Evolutionary conservation across 177 flowering plant species (phyloP).

Genomic region (Vitis hybrid): DNA sequence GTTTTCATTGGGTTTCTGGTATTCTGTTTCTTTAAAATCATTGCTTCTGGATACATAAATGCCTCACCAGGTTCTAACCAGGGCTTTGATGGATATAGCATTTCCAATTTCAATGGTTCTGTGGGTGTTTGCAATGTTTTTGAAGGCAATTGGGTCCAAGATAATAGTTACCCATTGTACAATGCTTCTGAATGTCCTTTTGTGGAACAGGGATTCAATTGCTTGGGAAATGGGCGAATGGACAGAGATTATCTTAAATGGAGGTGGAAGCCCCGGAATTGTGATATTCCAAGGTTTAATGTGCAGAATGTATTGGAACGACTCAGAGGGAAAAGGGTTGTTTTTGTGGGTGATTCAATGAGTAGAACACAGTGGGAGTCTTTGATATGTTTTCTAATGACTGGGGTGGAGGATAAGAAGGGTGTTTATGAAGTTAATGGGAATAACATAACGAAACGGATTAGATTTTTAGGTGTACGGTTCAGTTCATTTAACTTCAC

Average conservation of each 20-base stretch:
- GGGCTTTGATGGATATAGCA: constrained; percentile 30
- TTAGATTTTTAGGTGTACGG: constrained; percentile 66
- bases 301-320: constrained; percentile 26
- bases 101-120: constrained; percentile 16
- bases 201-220: constrained; percentile 42
- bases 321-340: constrained; percentile 33
- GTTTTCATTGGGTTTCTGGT: constrained; percentile 41
- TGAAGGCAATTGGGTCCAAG: constrained; percentile 49
- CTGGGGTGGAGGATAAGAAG: constrained; percentile 63
- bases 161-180: constrained; percentile 39
- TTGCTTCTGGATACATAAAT: constrained; percentile 48
- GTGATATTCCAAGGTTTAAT: constrained; percentile 40
- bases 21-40: constrained; percentile 33
- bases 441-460: constrained; percentile 70
- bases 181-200: constrained; percentile 50
- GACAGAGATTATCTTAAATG: constrained; percentile 41
- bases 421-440: constrained; percentile 86
- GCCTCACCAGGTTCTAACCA: constrained; percentile 50
- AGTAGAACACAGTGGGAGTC: constrained; percentile 56
- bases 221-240: constrained; percentile 43
- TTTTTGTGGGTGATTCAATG: constrained; percentile 58
- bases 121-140: constrained; percentile 28
- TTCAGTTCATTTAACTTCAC: constrained; percentile 73
- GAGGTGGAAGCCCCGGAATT: constrained; percentile 55
- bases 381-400: constrained; percentile 42